phyloP scores from a whole-genome alignment of 345 rosid genomes.

The Nasturtium officinale region DNA sequence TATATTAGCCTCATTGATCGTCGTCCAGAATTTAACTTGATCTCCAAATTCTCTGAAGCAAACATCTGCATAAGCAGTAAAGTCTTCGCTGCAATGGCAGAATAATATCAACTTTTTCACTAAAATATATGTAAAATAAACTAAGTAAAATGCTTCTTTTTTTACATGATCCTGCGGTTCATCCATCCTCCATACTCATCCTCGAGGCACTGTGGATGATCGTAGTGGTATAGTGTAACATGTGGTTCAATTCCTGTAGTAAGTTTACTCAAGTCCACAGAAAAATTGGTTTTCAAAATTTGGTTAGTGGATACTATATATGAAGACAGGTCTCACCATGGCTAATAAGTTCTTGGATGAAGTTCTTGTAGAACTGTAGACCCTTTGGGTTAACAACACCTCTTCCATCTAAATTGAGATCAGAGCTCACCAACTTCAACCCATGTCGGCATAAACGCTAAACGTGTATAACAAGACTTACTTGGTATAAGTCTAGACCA shows the following conservation, averaged over 20 bases:
- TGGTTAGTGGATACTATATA: neutral
- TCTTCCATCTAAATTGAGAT: constrained; percentile 51
- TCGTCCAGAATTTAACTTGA: constrained; percentile 59
- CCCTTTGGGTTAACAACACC: constrained; percentile 60
- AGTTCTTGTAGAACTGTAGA: constrained; percentile 54
- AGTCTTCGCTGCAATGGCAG: constrained; percentile 57
- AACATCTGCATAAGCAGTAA: constrained; percentile 63
- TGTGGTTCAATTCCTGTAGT: constrained; percentile 60
- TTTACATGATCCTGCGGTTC: constrained; percentile 53
- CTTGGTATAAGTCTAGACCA: constrained; percentile 77
- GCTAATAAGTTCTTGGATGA: constrained; percentile 31
- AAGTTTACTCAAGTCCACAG: neutral
- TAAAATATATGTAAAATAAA: neutral
- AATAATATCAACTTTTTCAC: neutral
- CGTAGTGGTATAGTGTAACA: constrained; percentile 51
- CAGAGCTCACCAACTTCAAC: neutral
- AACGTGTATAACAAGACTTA: constrained; percentile 30
- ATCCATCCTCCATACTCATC: constrained; percentile 76
- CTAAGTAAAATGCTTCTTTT: neutral
- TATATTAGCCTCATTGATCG: constrained; percentile 62
- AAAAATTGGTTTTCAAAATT: neutral
- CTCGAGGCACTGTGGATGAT: constrained; percentile 66
- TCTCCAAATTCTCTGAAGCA: constrained; percentile 73
- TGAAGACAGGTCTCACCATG: constrained; percentile 41
- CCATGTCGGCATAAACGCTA: neutral